A percentile compares a stretch with the other conserved stretches of the same genome.
phyloP scores from a whole-genome alignment of 225 moss, liverwort and hornwort genomes.

The Thuidium tamariscinum region DNA sequence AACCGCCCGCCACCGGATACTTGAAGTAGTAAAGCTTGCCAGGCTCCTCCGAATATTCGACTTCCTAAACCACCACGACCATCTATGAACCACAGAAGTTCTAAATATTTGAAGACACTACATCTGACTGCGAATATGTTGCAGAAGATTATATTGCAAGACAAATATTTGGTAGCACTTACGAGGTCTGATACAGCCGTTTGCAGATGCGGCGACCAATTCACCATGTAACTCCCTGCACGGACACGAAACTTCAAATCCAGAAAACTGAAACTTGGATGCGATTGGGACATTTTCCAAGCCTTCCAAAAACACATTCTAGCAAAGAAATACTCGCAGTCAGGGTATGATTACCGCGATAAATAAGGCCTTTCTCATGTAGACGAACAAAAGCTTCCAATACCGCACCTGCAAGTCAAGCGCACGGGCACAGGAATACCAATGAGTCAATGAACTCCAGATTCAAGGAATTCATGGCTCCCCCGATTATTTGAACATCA shows the following conservation, averaged over 20 bases:
- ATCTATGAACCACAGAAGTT: neutral
- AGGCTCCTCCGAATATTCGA: conserved; percentile 75
- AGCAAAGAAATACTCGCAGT: neutral
- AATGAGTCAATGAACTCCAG: neutral
- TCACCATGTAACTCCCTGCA: conserved; percentile 88
- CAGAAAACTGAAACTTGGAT: neutral
- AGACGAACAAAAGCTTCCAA: conserved; percentile 78
- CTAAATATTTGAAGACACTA: neutral
- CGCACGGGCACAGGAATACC: neutral
- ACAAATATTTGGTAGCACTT: neutral
- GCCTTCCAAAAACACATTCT: neutral
- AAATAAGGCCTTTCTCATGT: conserved; percentile 71
- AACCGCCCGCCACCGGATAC: conserved; percentile 73
- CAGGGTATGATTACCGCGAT: conserved; percentile 46
- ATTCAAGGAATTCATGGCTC: neutral
- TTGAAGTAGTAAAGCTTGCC: conserved; percentile 83
- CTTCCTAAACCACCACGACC: conserved; percentile 40
- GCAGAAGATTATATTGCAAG: neutral
- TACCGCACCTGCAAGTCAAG: conserved; percentile 52
- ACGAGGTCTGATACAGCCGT: conserved; percentile 92
- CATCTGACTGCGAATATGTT: neutral
- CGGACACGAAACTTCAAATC: neutral
- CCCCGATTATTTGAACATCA: neutral
- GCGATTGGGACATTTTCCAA: neutral
- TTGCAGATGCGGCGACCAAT: conserved; percentile 90